Conservation (phyloP, 441 rosid species). For the Gossypium schwendimanii region DNA sequence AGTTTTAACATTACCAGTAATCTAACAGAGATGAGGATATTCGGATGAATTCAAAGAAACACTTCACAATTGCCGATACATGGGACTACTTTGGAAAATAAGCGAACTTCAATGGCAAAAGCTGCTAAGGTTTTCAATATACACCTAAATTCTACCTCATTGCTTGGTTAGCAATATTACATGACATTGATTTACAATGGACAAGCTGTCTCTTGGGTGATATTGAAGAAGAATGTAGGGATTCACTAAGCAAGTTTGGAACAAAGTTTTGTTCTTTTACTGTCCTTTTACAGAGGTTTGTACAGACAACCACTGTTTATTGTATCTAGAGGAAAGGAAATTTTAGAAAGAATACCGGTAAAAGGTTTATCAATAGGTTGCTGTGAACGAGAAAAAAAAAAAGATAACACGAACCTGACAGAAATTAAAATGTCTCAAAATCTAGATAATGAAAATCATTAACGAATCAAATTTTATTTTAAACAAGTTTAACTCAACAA, state of each 20-base stretch:
- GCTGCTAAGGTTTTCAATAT: neutral
- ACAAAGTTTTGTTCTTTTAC: neutral
- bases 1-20: too few relatives aligned
- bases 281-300: neutral
- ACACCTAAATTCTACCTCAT: neutral
- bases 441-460: neutral
- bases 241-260: neutral
- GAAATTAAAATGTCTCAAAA: too few relatives aligned
- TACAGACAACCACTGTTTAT: neutral
- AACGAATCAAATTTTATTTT: neutral
- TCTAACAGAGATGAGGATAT: too few relatives aligned
- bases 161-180: neutral
- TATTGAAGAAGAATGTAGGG: neutral
- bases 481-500: neutral
- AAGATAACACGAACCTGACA: neutral
- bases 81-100: neutral
- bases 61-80: neutral
- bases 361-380: neutral
- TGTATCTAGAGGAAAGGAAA: neutral
- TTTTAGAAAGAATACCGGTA: neutral
- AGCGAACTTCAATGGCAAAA: neutral
- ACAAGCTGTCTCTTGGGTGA: neutral
- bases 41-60: neutral
- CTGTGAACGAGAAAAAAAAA: neutral
- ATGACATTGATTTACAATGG: neutral